A percentile compares a stretch with the other conserved stretches of the same genome.
Evolutionary conservation across 2,329 filamentous ascomycete genomes (phyloP).

Genomic region (Epichloe hybrida): DNA sequence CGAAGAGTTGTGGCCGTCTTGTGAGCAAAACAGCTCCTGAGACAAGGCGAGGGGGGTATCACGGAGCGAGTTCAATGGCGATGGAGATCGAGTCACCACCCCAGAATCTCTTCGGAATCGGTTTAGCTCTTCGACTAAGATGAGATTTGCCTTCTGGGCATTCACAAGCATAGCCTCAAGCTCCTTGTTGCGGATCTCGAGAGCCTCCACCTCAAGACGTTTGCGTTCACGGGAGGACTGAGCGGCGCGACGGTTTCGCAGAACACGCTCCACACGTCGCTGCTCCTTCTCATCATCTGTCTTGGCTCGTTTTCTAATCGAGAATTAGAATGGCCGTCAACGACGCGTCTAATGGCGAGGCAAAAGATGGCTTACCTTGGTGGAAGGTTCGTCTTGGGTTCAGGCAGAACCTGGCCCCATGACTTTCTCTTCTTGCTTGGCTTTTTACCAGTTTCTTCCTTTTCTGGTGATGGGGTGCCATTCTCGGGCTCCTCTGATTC

Average conservation of each 20-base stretch:
- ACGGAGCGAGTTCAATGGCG: constrained; percentile 28
- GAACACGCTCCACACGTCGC: constrained; percentile 88
- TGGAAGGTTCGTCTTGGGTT: constrained; percentile 91
- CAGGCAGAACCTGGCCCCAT: constrained; percentile 93
- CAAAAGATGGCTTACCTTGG: constrained; percentile 53
- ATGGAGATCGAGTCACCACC: constrained; percentile 26
- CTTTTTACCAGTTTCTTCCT: constrained; percentile 46
- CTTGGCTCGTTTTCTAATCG: constrained; percentile 78
- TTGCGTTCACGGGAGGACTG: constrained; percentile 95
- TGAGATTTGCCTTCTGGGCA: constrained; percentile 39
- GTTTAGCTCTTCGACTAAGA: constrained; percentile 36
- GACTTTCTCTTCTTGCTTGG: constrained; percentile 89
- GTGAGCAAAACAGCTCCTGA: constrained; percentile 41
- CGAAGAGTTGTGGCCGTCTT: constrained; percentile 22
- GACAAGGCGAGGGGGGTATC: constrained; percentile 44
- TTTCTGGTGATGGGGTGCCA: constrained; percentile 2
- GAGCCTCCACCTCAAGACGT: constrained; percentile 71
- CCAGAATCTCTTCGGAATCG: constrained; percentile 32
- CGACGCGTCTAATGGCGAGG: not conserved
- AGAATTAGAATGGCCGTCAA: constrained; percentile 8
- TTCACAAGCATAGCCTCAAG: constrained; percentile 50
- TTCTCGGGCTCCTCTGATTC: constrained; percentile 13
- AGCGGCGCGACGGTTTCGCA: constrained; percentile 87
- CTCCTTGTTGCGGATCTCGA: constrained; percentile 62
- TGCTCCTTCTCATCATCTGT: constrained; percentile 99